A percentile compares a stretch with the other conserved stretches of the same genome.
Evolutionary conservation across 2,329 filamentous ascomycete species (phyloP).

Genomic region (Huntiella abstrusa): DNA sequence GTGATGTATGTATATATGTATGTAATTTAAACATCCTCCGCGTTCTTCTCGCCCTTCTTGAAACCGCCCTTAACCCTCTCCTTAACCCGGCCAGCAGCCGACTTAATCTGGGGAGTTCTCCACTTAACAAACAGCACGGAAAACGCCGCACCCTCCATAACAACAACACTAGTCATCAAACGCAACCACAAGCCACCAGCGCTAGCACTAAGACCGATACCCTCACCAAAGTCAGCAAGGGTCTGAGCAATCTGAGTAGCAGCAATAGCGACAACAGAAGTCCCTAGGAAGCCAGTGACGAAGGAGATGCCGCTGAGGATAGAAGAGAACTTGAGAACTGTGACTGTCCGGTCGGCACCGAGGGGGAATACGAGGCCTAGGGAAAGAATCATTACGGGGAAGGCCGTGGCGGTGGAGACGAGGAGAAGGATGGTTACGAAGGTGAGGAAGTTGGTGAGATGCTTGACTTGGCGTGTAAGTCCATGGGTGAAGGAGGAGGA

Average conservation of each 20-base stretch:
- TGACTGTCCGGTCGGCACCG: background rate
- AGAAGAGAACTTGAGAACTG: conserved; percentile 18
- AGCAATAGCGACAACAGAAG: conserved; percentile 24
- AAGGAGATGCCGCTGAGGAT: conserved; percentile 20
- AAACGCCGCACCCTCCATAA: conserved; percentile 19
- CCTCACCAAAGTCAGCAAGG: conserved; percentile 25
- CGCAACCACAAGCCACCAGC: conserved; percentile 26
- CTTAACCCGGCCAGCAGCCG: conserved; percentile 15
- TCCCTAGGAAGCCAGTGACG: conserved; percentile 22
- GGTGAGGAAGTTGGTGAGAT: conserved; percentile 30
- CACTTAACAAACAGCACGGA: conserved; percentile 16
- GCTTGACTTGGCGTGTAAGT: conserved; percentile 28
- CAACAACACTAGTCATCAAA: conserved; percentile 28
- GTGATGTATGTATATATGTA: too few relatives aligned
- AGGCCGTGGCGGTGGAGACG: conserved; percentile 24
- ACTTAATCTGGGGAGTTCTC: conserved; percentile 7
- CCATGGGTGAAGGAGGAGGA: conserved; percentile 16
- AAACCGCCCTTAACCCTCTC: conserved; percentile 11
- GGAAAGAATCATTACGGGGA: conserved; percentile 20
- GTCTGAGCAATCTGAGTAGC: conserved; percentile 22
- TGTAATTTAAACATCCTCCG: too few relatives aligned
- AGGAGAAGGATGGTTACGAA: conserved; percentile 31
- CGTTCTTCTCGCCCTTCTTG: too few relatives aligned
- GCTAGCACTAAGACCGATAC: conserved; percentile 26
- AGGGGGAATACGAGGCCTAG: conserved; percentile 10